These are phyloP conservation scores for Letharia columbiana DNA, from an alignment of 495 filamentous ascomycete genomes.

Conservation along the genomic window DNA sequence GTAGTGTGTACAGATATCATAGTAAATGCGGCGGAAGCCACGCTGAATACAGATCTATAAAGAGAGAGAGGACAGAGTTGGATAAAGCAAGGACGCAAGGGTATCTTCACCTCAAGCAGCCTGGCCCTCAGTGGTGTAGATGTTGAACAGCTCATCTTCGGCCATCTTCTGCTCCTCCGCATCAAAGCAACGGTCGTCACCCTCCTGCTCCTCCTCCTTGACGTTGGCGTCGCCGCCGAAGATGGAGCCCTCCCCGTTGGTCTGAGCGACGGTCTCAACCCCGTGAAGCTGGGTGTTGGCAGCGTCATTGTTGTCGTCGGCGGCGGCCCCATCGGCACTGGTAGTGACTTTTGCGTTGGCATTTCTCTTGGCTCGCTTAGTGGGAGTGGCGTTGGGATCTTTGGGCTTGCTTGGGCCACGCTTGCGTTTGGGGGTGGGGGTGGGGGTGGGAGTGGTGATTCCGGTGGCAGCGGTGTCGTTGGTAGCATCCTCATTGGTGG, in stretches of 20 bases:
- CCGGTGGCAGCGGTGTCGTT: neutral
- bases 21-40: neutral
- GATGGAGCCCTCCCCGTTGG: neutral
- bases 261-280: neutral
- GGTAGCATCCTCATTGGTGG: neutral
- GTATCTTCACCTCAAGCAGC: neutral
- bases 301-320: neutral
- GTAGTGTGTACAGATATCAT: neutral
- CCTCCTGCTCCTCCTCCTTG: neutral
- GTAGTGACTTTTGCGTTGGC: neutral
- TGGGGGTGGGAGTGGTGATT: neutral
- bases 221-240: neutral
- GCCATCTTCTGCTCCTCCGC: neutral
- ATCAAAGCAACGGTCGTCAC: neutral
- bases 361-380: slow-evolving; percentile 12
- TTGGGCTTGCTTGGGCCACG: slow-evolving; percentile 6
- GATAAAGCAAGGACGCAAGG: too few relatives aligned
- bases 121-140: neutral
- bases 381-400: slow-evolving; percentile 8
- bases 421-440: neutral
- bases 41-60: too few relatives aligned
- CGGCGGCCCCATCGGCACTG: neutral
- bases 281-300: neutral
- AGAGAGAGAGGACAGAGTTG: too few relatives aligned
- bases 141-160: neutral